These are phyloP conservation scores for Teratosphaeria viscida DNA, from an alignment of 2,329 filamentous ascomycete genomes.

Conservation along the genomic window DNA sequence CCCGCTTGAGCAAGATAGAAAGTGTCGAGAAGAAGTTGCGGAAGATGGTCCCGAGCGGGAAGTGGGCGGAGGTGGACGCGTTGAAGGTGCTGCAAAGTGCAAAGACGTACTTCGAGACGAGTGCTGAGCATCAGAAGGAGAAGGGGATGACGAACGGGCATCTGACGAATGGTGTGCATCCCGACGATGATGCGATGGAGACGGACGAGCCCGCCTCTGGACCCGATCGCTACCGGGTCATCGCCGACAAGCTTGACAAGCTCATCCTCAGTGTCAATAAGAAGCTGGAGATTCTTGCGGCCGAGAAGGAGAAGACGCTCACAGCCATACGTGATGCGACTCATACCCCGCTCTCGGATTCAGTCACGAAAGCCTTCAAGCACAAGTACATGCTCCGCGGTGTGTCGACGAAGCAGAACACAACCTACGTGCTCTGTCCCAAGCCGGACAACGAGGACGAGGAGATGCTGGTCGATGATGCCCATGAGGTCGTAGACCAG, in stretches of 20 bases:
- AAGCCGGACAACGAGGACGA: constrained; percentile 15
- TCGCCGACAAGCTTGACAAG: constrained; percentile 25
- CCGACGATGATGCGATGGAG: constrained; percentile 7
- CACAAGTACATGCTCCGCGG: constrained; percentile 47
- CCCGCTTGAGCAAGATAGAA: constrained; percentile 23
- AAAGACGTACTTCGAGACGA: constrained; percentile 21
- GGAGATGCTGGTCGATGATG: not conserved
- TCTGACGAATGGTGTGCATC: constrained; percentile 10
- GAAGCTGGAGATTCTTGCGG: constrained; percentile 19
- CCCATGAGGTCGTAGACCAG: constrained; percentile 4
- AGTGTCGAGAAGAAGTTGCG: constrained; percentile 27
- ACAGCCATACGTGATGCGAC: constrained; percentile 12
- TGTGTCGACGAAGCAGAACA: constrained; percentile 46
- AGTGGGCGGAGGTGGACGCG: constrained; percentile 25
- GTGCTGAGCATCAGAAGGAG: constrained; percentile 12
- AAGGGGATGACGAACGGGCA: constrained; percentile 8
- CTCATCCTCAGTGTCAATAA: constrained; percentile 21
- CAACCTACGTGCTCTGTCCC: constrained; percentile 45
- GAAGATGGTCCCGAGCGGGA: constrained; percentile 22
- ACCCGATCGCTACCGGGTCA: constrained; percentile 10
- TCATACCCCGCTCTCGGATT: not conserved
- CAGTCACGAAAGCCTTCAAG: not conserved
- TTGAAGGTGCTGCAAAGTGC: constrained; percentile 27
- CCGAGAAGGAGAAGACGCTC: constrained; percentile 22
- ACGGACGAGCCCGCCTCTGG: not conserved